Base-by-base conservation (phyloP, 2,329 filamentous ascomycete species). In the Alternaria viburni region DNA sequence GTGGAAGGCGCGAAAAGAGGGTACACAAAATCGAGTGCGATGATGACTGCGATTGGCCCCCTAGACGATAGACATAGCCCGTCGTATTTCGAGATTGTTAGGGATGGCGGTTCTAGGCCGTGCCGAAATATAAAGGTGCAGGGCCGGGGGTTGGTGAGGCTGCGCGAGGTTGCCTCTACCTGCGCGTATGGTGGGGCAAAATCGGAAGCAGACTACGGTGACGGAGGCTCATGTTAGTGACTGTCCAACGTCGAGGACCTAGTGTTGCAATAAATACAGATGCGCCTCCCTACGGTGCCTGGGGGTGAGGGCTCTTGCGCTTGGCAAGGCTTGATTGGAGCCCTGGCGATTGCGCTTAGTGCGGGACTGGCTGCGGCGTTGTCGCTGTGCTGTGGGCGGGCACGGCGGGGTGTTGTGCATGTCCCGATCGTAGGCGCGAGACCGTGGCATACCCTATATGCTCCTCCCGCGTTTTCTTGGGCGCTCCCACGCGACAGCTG, bases 401-500 rank as follows among this genome's bases (percentile, higher is more conserved):
- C 32, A 41, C 32, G 49, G 70, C 67, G 70, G 70, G 70, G 71
- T 65, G 58, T 63, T 51, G 46, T 65, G 69, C 67, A 68, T 59
- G 45, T 68, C 61, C 67, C 69, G 64, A 70, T 54, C 54, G 51
- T 68, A 66, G 67, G 71, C 71, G 65, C 67, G 61, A 64, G 30
- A 43, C 54, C 49, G 60, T 57, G 50, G 49, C 32, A 41, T 69
- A 26, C 56, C 51, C 55, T 62, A 79, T 80, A 79, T 80, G 77
- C 69, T 74, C 56, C 66, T 74, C 65, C 57, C 69, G 69, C 76
- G 73, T 69, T 68, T 71, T 57, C 61, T 75, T 47, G 56, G 68
- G 69, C 73, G 73, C 69, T 69, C 74, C 59, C 72, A 72, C 68
- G 70, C 75, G 67, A 70, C 66, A 64, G 57, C 69, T 30, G 58